These are phyloP conservation scores for Mentha longifolia DNA, from an alignment of 257 asterid genomes.

Conservation along the genomic window DNA sequence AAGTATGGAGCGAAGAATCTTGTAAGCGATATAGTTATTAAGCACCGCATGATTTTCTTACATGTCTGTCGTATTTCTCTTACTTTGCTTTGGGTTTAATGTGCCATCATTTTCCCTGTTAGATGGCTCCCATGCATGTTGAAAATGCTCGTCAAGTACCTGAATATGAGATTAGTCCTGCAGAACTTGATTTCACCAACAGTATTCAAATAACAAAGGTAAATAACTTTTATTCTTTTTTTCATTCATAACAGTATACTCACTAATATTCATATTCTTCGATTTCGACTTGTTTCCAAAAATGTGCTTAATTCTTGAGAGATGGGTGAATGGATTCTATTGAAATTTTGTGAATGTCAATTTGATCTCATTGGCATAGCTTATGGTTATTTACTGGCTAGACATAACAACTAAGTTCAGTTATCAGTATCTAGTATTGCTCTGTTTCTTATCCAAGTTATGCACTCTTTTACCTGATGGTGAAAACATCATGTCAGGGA, in stretches of 20 bases:
- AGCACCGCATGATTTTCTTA: background rate
- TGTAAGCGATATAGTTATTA: slow-evolving; percentile 45
- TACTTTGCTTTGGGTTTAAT: slow-evolving; percentile 14
- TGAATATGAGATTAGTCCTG: slow-evolving; percentile 84
- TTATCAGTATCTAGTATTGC: background rate
- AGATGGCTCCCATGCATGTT: slow-evolving; percentile 95
- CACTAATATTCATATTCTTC: slow-evolving; percentile 5
- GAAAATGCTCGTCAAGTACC: slow-evolving; percentile 76
- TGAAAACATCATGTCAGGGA: slow-evolving; percentile 57
- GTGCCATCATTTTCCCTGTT: slow-evolving; percentile 15
- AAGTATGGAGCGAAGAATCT: slow-evolving; percentile 68
- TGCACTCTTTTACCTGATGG: slow-evolving; percentile 10
- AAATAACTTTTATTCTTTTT: background rate
- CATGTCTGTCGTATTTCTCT: background rate
- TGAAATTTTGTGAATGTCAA: slow-evolving; percentile 2
- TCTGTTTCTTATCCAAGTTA: slow-evolving; percentile 5
- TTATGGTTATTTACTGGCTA: background rate
- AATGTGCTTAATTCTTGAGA: slow-evolving; percentile 1
- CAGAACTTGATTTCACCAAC: slow-evolving; percentile 82
- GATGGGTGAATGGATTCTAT: slow-evolving; percentile 10
- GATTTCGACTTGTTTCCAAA: background rate
- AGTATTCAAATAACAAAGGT: slow-evolving; percentile 81
- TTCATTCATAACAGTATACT: background rate
- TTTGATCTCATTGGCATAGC: background rate
- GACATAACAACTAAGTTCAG: background rate